Conservation (phyloP, 2,329 filamentous ascomycete genomes). For the Eutypa lata region DNA sequence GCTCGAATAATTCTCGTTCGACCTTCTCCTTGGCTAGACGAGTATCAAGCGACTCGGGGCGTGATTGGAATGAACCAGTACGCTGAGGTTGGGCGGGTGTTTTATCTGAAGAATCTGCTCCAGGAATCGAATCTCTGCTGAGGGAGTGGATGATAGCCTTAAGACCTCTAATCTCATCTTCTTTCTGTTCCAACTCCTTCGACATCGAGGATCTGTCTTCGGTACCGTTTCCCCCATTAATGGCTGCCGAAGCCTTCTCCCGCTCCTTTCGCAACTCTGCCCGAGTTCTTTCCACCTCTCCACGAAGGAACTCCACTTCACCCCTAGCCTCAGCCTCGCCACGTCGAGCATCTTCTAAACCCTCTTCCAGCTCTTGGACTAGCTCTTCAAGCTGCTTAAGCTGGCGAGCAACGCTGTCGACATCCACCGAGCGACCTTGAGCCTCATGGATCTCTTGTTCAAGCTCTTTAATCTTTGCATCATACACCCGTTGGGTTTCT, state of each 20-base stretch:
- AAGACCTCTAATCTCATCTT: slow-evolving; percentile 93
- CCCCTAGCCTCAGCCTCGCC: slow-evolving; percentile 94
- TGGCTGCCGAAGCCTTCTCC: slow-evolving; percentile 69
- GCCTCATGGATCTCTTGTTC: slow-evolving; percentile 80
- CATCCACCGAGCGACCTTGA: slow-evolving; percentile 80
- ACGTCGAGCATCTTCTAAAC: slow-evolving; percentile 86
- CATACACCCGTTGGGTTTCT: slow-evolving; percentile 94
- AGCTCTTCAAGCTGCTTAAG: slow-evolving; percentile 94
- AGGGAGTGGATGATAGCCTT: slow-evolving; percentile 98
- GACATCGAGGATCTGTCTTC: slow-evolving; percentile 46
- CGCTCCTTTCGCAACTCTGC: slow-evolving; percentile 84
- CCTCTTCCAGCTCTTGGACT: slow-evolving; percentile 94
- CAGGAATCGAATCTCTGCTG: slow-evolving; percentile 68
- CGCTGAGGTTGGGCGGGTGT: slow-evolving; percentile 28
- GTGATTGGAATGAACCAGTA: slow-evolving; percentile 34
- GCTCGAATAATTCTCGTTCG: slow-evolving; percentile 76
- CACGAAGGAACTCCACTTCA: slow-evolving; percentile 91
- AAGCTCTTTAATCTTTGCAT: slow-evolving; percentile 84
- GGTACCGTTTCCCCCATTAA: slow-evolving; percentile 44
- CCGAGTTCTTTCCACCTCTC: slow-evolving; percentile 88
- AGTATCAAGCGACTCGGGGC: slow-evolving; percentile 52
- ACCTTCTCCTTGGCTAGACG: slow-evolving; percentile 64
- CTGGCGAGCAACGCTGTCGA: slow-evolving; percentile 85
- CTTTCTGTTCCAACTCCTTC: slow-evolving; percentile 86
- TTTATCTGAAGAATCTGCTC: slow-evolving; percentile 33